Evolutionary conservation across 129 eudicot genomes (phyloP).

Genomic region (Cynara cardunculus): DNA sequence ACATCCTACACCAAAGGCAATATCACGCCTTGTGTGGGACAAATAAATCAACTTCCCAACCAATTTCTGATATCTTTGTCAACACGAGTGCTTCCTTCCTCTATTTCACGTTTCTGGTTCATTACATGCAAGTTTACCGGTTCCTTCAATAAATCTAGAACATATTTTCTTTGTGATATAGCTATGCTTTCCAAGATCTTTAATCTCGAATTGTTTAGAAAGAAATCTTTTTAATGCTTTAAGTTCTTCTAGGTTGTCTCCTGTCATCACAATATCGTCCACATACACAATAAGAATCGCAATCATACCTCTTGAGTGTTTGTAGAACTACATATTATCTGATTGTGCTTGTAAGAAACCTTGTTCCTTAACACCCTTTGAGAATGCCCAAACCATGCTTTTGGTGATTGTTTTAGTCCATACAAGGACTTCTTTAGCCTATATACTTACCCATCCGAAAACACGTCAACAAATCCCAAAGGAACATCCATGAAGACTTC

Average conservation of each 20-base stretch:
- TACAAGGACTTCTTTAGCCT: neutral
- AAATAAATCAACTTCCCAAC: too few species aligned
- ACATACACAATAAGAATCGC: neutral
- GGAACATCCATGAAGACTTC: neutral
- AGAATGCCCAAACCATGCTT: neutral
- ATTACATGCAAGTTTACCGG: neutral
- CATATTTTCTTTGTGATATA: neutral
- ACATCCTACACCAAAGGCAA: neutral
- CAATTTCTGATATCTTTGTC: neutral
- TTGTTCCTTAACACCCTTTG: neutral
- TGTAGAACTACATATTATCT: neutral
- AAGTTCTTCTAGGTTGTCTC: neutral
- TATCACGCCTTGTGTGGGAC: neutral
- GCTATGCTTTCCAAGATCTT: neutral
- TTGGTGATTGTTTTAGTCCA: neutral
- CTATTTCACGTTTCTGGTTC: neutral
- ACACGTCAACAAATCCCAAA: neutral
- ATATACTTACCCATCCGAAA: neutral
- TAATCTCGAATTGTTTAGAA: neutral
- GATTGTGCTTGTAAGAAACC: neutral
- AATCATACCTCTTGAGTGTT: neutral
- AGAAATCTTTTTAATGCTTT: neutral
- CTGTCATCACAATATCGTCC: neutral
- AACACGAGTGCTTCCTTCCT: neutral
- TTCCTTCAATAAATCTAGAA: neutral